Conservation (phyloP, 2,329 filamentous ascomycete species). For the Amauroascus verrucosus region DNA sequence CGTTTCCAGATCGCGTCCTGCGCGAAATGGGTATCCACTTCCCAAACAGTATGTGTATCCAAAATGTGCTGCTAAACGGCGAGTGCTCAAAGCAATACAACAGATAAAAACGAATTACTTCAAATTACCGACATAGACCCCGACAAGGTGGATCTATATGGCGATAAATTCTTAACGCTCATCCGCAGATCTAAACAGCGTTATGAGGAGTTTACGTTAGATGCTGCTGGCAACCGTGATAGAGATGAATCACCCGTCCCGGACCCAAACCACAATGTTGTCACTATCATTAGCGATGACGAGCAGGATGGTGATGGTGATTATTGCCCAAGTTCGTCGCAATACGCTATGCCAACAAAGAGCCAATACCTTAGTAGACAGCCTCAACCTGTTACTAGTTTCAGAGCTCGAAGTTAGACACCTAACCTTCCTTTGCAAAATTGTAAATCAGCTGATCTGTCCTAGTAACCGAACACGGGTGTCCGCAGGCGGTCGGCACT, state of each 20-base stretch:
- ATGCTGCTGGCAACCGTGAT: slow-evolving; percentile 41
- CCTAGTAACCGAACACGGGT: slow-evolving; percentile 15
- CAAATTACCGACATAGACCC: slow-evolving; percentile 35
- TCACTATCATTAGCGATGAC: slow-evolving; percentile 37
- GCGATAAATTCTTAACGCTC: slow-evolving; percentile 35
- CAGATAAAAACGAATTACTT: slow-evolving; percentile 33
- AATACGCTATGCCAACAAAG: background rate
- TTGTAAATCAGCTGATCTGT: background rate
- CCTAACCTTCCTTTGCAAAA: background rate
- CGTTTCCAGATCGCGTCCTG: slow-evolving; percentile 38
- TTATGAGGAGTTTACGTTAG: slow-evolving; percentile 37
- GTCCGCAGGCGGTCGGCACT: slow-evolving; percentile 6
- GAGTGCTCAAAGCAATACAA: background rate
- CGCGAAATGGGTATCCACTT: slow-evolving; percentile 42
- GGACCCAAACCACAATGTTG: slow-evolving; percentile 39
- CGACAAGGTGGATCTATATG: slow-evolving; percentile 38
- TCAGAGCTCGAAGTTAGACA: slow-evolving; percentile 1
- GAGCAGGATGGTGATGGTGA: slow-evolving; percentile 23
- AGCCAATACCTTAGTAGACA: slow-evolving; percentile 1
- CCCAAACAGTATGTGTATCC: slow-evolving; percentile 29
- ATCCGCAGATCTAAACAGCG: slow-evolving; percentile 32
- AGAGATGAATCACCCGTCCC: slow-evolving; percentile 25
- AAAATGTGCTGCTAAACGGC: background rate
- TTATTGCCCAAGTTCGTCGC: slow-evolving; percentile 10
- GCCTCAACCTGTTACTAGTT: background rate